A percentile compares a stretch with the other conserved stretches of the same genome.
phyloP scores from a whole-genome alignment of 2,329 filamentous ascomycete genomes.

The Penicillium sp. region DNA sequence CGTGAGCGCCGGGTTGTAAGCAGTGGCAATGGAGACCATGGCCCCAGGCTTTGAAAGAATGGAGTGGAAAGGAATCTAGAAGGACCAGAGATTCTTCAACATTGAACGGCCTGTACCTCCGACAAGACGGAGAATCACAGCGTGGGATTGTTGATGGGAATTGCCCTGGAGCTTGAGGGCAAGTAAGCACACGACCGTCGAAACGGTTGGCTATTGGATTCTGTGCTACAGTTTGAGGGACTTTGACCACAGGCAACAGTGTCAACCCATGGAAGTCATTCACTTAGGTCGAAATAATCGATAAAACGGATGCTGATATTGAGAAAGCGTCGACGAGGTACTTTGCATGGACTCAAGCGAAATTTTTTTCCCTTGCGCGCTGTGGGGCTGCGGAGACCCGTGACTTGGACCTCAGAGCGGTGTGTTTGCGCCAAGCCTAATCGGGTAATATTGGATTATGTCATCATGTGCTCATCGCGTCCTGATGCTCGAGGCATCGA shows the following conservation, averaged over 20 bases:
- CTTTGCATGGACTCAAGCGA: slow-evolving; percentile 4
- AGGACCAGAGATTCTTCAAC: slow-evolving; percentile 13
- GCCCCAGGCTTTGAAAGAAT: slow-evolving; percentile 16
- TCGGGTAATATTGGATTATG: slow-evolving; percentile 14
- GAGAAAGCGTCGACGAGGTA: slow-evolving; percentile 7
- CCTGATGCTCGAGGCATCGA: slow-evolving; percentile 2
- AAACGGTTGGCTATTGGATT: slow-evolving; percentile 3
- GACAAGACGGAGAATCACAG: slow-evolving; percentile 3
- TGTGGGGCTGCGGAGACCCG: slow-evolving; percentile 28
- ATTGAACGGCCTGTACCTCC: slow-evolving; percentile 20
- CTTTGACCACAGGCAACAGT: slow-evolving; percentile 15
- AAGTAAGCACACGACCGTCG: slow-evolving; percentile 25
- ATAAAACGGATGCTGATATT: slow-evolving; percentile 17
- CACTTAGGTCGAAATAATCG: slow-evolving; percentile 7
- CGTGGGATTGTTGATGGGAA: slow-evolving; percentile 9
- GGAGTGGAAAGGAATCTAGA: slow-evolving; percentile 3
- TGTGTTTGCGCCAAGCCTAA: slow-evolving; percentile 12
- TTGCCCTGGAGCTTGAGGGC: slow-evolving; percentile 9
- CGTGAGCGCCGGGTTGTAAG: slow-evolving; percentile 27
- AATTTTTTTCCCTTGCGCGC: slow-evolving; percentile 21
- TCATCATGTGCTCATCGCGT: slow-evolving; percentile 10
- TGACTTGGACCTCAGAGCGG: slow-evolving; percentile 18
- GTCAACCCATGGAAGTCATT: slow-evolving; percentile 16
- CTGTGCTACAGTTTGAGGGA: slow-evolving; percentile 12
- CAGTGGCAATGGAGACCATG: slow-evolving; percentile 37